Percentiles rank a stretch among this genome's conserved stretches.
Conservation (phyloP, 176 grass and related monocot species). For the Triticum aestivum region DNA sequence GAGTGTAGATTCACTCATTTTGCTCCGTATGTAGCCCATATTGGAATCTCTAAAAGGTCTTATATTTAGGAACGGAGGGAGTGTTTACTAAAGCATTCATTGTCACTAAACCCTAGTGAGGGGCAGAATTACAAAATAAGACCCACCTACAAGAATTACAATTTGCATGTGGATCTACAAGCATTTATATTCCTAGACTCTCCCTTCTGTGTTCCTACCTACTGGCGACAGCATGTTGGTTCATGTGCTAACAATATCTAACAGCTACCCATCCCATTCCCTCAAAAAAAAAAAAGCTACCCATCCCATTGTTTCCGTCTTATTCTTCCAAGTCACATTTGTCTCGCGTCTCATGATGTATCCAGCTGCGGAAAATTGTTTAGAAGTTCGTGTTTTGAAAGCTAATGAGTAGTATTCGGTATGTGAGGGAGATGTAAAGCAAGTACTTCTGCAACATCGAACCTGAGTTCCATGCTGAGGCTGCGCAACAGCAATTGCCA, state of each 20-base stretch:
- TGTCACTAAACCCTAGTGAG: not conserved
- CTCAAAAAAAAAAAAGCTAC: not conserved
- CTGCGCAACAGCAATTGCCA: constrained; percentile 84
- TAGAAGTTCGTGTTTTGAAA: not conserved
- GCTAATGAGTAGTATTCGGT: not conserved
- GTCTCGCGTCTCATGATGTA: not conserved
- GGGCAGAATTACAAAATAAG: not conserved
- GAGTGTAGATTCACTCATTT: no score
- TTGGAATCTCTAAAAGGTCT: no score
- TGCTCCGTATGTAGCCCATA: no score
- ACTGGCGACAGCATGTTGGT: not conserved
- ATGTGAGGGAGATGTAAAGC: not conserved
- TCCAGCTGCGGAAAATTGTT: not conserved
- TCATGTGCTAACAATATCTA: not conserved
- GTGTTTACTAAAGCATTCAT: not conserved
- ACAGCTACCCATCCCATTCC: not conserved
- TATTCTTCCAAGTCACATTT: not conserved
- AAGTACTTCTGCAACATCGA: constrained; percentile 21
- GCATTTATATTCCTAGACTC: not conserved
- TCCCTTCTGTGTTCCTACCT: not conserved
- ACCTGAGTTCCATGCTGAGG: constrained; percentile 94
- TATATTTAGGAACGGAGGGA: no score
- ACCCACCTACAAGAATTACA: not conserved
- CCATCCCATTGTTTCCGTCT: not conserved
- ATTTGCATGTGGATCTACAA: not conserved